Evolutionary conservation across 2,329 filamentous ascomycete genomes (phyloP), one percentile per base, ranked within the genome.

Genomic region (Periconia macrospinosa): DNA sequence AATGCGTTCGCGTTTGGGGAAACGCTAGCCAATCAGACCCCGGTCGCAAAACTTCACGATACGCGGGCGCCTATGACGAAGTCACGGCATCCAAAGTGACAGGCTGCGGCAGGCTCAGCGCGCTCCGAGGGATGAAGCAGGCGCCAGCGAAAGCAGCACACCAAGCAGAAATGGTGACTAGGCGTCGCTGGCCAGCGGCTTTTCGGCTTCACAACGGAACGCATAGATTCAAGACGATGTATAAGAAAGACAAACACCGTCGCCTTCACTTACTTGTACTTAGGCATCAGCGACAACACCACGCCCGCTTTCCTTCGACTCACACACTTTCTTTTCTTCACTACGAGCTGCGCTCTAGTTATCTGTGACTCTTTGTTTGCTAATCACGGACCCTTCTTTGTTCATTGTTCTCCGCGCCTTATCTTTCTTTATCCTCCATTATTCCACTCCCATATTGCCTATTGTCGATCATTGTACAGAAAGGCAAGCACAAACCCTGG

Each of bases 391-490:
- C 7, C 30, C 30, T 37, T n/a, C 23, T 27, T 27, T 27, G 23
- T 27, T 27, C 23, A 27, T 27, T 27, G 23, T 6, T 37, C 11
- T 37, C 15, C 11, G 33, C 50, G 50, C 43, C 35, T 53, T 53
- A 35, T 52, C 44, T 55, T 41, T 49, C 52, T 53, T 55, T 49
- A 5, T 49, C 47, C 43, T 43, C 46, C 53, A 49, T 43, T 46
- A 49, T 45, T 42, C 41, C 43, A n/a, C n/a, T n/a, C 44, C 41
- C 49, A 40, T 30, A 35, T 53, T 52, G 58, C 58, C 51, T 59
- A 49, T 62, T 62, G 62, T 59, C 61, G 62, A 69, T 68, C 68
- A 58, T 54, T 56, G 43, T 51, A 54, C 62, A 50, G 54, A 65
- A 66, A 54, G 55, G 33, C 3, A 66, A 60, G 57, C 45, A 51